Percentiles rank a stretch among this genome's conserved stretches.
Evolutionary conservation across 768 basidiomycete genomes (phyloP).

Genomic region (Mrakia gelida): DNA sequence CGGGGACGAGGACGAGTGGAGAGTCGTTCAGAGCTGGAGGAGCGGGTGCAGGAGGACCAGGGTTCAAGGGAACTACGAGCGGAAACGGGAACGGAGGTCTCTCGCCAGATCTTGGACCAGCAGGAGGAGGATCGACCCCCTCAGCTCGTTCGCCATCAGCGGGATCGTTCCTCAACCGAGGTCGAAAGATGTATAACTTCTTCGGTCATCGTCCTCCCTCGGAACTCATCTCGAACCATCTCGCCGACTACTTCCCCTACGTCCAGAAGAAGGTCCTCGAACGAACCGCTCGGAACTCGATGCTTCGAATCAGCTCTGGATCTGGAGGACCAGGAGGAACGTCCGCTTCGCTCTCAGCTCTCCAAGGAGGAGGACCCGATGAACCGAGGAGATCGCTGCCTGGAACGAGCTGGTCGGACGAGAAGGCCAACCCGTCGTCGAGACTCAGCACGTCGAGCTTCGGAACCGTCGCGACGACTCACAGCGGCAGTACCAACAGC

Average conservation of each 20-base stretch:
- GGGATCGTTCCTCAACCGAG: conserved; percentile 43
- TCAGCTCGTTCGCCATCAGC: conserved; percentile 40
- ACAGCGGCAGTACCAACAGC: background rate
- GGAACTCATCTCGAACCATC: conserved; percentile 90
- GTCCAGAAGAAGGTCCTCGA: conserved; percentile 86
- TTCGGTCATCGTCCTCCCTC: conserved; percentile 96
- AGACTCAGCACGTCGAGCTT: conserved; percentile 28
- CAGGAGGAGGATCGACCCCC: conserved; percentile 6
- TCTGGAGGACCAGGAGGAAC: conserved; percentile 31
- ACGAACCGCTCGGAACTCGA: conserved; percentile 82
- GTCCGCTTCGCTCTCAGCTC: background rate
- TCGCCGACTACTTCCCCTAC: conserved; percentile 91
- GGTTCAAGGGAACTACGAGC: conserved; percentile 10
- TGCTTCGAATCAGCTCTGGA: conserved; percentile 58
- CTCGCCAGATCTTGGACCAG: conserved; percentile 18
- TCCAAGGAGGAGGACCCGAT: conserved; percentile 3
- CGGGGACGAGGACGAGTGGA: conserved; percentile 62
- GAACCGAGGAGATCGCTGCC: conserved; percentile 37
- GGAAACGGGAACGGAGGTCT: conserved; percentile 30
- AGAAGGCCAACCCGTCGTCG: conserved; percentile 12
- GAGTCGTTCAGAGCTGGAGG: conserved; percentile 49
- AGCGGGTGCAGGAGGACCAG: background rate
- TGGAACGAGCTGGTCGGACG: conserved; percentile 24
- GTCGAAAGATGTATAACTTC: conserved; percentile 62
- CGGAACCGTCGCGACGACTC: conserved; percentile 4